phyloP scores from a whole-genome alignment of 768 basidiomycete species.

The Terana coerulea region DNA sequence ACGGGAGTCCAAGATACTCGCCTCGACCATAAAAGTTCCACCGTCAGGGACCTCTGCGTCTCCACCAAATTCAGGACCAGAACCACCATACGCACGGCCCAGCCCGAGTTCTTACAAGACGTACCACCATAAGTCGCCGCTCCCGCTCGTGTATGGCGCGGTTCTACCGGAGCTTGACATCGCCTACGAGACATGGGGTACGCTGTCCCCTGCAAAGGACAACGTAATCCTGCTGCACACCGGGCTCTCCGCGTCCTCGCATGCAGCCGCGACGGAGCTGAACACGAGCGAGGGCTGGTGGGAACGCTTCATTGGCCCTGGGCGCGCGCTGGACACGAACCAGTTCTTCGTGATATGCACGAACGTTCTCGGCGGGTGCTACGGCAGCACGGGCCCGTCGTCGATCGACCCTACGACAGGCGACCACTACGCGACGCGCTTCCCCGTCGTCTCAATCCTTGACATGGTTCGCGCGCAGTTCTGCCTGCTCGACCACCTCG shows the following conservation, averaged over 20 bases:
- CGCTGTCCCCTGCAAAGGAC: slow-evolving; percentile 67
- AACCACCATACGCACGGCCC: slow-evolving; percentile 79
- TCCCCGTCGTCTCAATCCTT: slow-evolving; percentile 90
- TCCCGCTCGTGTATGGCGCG: slow-evolving; percentile 58
- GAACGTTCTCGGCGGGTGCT: slow-evolving; percentile 96
- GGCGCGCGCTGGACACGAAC: slow-evolving; percentile 89
- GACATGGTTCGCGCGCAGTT: slow-evolving; percentile 98
- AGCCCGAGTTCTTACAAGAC: slow-evolving; percentile 68
- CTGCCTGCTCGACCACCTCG: slow-evolving; percentile 75
- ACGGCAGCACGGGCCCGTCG: slow-evolving; percentile 94
- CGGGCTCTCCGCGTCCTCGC: slow-evolving; percentile 92
- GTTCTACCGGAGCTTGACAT: slow-evolving; percentile 73
- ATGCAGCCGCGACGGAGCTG: slow-evolving; percentile 75
- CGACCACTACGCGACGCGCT: slow-evolving; percentile 80
- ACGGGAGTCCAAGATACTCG: slow-evolving; percentile 54
- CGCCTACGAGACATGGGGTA: slow-evolving; percentile 99
- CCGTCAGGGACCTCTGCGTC: slow-evolving; percentile 7
- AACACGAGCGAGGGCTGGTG: slow-evolving; percentile 94
- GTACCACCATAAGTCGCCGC: slow-evolving; percentile 57
- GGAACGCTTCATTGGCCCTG: slow-evolving; percentile 97
- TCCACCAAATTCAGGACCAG: slow-evolving; percentile 57
- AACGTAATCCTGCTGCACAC: slow-evolving; percentile 96
- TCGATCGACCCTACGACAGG: slow-evolving; percentile 68
- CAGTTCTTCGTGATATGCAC: slow-evolving; percentile 93
- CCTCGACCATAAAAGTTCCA: slow-evolving; percentile 21